Base-by-base conservation (phyloP, 2,329 filamentous ascomycete genomes). In the Ophiostoma sp. region DNA sequence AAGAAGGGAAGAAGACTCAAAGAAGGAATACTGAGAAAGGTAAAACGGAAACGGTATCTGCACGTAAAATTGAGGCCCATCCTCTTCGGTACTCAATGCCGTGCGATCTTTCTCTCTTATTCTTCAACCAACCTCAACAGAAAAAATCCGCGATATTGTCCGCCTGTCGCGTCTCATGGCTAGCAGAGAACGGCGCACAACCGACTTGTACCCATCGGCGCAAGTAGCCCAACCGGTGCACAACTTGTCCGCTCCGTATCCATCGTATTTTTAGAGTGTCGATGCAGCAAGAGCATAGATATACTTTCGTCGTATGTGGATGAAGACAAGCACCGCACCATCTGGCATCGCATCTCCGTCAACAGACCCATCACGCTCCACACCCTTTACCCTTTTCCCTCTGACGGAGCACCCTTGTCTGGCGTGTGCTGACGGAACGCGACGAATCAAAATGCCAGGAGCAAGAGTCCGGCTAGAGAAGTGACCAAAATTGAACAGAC, bases 261-360 rank as follows among this genome's bases (percentile, higher is more conserved):
- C 19, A 63, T 39, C 59, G 59, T 22, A 42, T 63, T 28, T 19
- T 12, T 8, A 1, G 33, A 59, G 55, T 31, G 12, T 19, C 50
- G 28, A 33, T 59, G 28, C 28, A 55, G n/a, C n/a, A n/a, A n/a
- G n/a, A n/a, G n/a, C n/a, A n/a, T n/a, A n/a, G n/a, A n/a, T n/a
- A n/a, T n/a, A n/a, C n/a, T n/a, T n/a, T n/a, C n/a, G n/a, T n/a
- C n/a, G n/a, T n/a, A n/a, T n/a, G n/a, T n/a, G n/a, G n/a, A n/a
- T n/a, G n/a, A n/a, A n/a, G n/a, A n/a, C n/a, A n/a, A n/a, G n/a
- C n/a, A n/a, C n/a, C n/a, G n/a, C n/a, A n/a, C n/a, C 25, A 59
- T 63, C 59, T 63, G 33, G 57, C 33, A 63, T 63, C 59, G 59
- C 59, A 63, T 63, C 59, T 63, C 59, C 50, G 50, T 25, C 9